Percentiles rank a stretch among this genome's conserved stretches.
Conservation (phyloP, 306 rosid genomes). For the Prunus salicina region DNA sequence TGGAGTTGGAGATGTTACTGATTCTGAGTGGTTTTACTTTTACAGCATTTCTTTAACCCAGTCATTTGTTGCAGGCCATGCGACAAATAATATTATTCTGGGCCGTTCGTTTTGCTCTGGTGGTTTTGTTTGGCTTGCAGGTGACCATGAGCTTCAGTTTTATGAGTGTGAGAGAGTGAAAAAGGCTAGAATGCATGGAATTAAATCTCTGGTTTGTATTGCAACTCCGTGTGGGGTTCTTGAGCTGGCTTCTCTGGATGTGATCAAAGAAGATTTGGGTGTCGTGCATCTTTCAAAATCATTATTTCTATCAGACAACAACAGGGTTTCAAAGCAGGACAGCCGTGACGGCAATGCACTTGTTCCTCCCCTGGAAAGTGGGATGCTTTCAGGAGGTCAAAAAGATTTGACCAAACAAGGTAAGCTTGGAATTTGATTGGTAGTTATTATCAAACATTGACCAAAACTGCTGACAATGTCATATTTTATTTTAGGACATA, state of each 20-base stretch:
- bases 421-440: background rate
- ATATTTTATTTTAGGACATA: no score
- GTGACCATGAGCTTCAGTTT: slow-evolving; percentile 21
- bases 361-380: background rate
- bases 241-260: slow-evolving; percentile 39
- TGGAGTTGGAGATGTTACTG: background rate
- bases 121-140: slow-evolving; percentile 36
- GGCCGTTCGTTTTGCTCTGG: slow-evolving; percentile 33
- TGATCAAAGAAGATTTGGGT: slow-evolving; percentile 26
- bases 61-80: background rate
- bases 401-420: background rate
- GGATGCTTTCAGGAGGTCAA: background rate
- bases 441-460: no score
- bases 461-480: no score
- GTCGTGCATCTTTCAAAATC: slow-evolving; percentile 26
- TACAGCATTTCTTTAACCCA: slow-evolving; percentile 20
- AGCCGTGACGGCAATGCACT: background rate
- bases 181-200: slow-evolving; percentile 33
- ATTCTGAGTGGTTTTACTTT: slow-evolving; percentile 26
- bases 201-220: slow-evolving; percentile 39
- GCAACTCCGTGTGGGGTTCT: slow-evolving; percentile 31
- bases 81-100: slow-evolving; percentile 12
- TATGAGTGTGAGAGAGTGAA: slow-evolving; percentile 39
- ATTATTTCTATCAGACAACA: slow-evolving; percentile 9
- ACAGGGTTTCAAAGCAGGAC: background rate